A percentile compares a stretch with the other conserved stretches of the same genome.
Evolutionary conservation across 2,329 filamentous ascomycete species (phyloP).

Genomic region (Penicillium sclerotiorum): DNA sequence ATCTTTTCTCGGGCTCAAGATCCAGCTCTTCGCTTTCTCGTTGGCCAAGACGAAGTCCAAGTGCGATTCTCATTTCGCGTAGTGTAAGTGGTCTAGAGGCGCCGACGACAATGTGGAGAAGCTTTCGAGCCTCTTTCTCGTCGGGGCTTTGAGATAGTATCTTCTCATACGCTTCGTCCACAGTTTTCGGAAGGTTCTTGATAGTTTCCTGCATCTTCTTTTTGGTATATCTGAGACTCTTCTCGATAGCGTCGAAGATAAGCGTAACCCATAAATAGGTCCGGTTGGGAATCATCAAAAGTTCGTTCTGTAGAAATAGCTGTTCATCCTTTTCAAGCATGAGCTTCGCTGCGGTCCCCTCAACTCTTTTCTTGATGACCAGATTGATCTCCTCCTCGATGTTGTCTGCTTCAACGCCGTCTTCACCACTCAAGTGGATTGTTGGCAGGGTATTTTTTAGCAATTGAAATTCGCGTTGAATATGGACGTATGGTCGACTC

Average conservation of each 20-base stretch:
- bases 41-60: neutral
- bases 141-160: slow-evolving; percentile 30
- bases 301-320: slow-evolving; percentile 22
- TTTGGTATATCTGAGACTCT: slow-evolving; percentile 9
- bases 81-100: neutral
- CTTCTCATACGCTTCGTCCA: slow-evolving; percentile 35
- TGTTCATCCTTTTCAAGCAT: slow-evolving; percentile 18
- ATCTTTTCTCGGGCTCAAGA: neutral
- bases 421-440: slow-evolving; percentile 24
- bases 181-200: slow-evolving; percentile 21
- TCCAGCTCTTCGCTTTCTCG: neutral
- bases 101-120: neutral
- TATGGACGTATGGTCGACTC: slow-evolving; percentile 27
- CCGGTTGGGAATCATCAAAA: slow-evolving; percentile 33
- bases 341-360: slow-evolving; percentile 17
- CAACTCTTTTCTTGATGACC: slow-evolving; percentile 23
- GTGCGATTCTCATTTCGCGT: neutral
- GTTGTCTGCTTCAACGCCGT: slow-evolving; percentile 18
- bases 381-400: slow-evolving; percentile 28
- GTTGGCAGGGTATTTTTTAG: slow-evolving; percentile 12
- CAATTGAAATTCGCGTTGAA: slow-evolving; percentile 17
- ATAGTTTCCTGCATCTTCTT: slow-evolving; percentile 22
- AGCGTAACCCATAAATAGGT: slow-evolving; percentile 48
- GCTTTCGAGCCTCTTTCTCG: neutral
- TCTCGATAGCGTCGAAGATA: slow-evolving; percentile 34